A percentile compares a stretch with the other conserved stretches of the same genome.
Conservation (phyloP, 225 moss, liverwort and hornwort genomes). For the Physcomitrellopsis africana region DNA sequence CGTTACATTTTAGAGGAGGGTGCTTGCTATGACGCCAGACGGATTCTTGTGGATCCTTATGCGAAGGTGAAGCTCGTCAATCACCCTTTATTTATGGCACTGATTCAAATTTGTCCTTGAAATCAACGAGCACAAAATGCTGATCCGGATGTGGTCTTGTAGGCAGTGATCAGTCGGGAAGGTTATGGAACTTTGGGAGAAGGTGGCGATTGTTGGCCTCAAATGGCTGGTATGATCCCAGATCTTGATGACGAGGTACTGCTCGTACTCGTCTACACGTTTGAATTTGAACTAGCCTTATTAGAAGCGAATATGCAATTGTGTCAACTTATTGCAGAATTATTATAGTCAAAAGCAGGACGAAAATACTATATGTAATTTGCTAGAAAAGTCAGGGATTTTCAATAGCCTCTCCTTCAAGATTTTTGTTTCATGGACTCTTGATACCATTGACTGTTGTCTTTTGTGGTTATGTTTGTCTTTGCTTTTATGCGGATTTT, state of each 20-base stretch:
- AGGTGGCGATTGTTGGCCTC: slow-evolving; percentile 90
- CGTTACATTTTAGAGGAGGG: slow-evolving; percentile 68
- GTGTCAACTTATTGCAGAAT: background rate
- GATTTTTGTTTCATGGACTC: background rate
- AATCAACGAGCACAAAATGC: slow-evolving; percentile 26
- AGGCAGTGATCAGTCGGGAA: slow-evolving; percentile 91
- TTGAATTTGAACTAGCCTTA: slow-evolving; percentile 10
- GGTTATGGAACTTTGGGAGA: slow-evolving; percentile 73
- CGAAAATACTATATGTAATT: background rate
- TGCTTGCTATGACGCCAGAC: slow-evolving; percentile 64
- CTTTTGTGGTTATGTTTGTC: background rate
- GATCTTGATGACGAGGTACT: slow-evolving; percentile 82
- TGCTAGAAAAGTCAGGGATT: slow-evolving; percentile 9
- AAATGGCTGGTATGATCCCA: slow-evolving; percentile 98
- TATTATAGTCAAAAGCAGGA: slow-evolving; percentile 1
- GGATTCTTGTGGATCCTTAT: slow-evolving; percentile 83
- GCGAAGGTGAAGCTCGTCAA: slow-evolving; percentile 66
- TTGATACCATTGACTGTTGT: background rate
- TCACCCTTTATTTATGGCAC: slow-evolving; percentile 17
- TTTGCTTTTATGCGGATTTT: background rate
- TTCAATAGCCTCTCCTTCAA: background rate
- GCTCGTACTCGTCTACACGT: slow-evolving; percentile 45
- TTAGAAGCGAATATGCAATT: slow-evolving; percentile 20
- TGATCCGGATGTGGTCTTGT: slow-evolving; percentile 47
- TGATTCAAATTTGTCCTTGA: slow-evolving; percentile 9